Evolutionary conservation across 257 asterid genomes (phyloP).

Genomic region (Rhazya stricta): DNA sequence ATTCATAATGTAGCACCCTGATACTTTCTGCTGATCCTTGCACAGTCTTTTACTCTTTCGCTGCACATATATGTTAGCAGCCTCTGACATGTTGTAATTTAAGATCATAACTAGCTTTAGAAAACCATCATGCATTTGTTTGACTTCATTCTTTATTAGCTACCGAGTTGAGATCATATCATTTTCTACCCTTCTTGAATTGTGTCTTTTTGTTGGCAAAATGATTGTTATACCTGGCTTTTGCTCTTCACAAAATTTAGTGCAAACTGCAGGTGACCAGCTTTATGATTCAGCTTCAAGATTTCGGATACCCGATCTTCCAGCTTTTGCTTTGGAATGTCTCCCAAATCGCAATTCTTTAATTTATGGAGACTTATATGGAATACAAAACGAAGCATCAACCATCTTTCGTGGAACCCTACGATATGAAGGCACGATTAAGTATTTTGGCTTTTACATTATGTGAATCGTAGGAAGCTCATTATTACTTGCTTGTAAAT

Average conservation of each 20-base stretch:
- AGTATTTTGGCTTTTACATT: constrained; percentile 3
- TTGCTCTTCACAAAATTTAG: constrained; percentile 7
- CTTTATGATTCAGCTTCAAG: constrained; percentile 84
- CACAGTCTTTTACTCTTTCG: not conserved
- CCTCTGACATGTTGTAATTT: not conserved
- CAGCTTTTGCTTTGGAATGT: constrained; percentile 94
- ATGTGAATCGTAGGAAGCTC: not conserved
- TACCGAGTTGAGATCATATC: not conserved
- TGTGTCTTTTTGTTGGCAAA: not conserved
- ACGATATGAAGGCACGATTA: constrained; percentile 74
- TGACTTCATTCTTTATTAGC: not conserved
- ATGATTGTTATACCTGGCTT: not conserved
- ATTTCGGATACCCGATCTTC: constrained; percentile 66
- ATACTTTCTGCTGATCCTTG: not conserved
- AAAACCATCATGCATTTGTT: not conserved
- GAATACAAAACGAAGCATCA: constrained; percentile 73
- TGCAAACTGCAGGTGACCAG: constrained; percentile 55
- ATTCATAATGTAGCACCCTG: not conserved
- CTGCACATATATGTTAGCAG: not conserved
- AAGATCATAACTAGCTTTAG: not conserved
- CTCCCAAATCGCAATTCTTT: constrained; percentile 92
- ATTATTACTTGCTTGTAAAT: not conserved
- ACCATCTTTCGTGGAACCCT: constrained; percentile 92
- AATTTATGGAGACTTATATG: constrained; percentile 78
- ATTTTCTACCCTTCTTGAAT: not conserved